phyloP scores from a whole-genome alignment of 1,139 yeast species.

The Candida sanyaensis region DNA sequence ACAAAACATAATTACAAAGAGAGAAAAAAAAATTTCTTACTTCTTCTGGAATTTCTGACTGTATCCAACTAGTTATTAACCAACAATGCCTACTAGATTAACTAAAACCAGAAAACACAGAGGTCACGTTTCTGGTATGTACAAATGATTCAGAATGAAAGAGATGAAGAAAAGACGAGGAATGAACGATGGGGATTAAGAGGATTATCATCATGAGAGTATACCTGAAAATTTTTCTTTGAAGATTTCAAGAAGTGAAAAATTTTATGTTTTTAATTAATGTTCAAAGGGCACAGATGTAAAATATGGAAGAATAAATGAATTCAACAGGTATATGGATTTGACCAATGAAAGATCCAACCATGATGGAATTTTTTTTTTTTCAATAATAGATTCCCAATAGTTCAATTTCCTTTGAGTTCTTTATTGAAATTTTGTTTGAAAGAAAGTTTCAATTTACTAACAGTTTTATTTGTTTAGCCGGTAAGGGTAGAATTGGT shows the following conservation, averaged over 20 bases:
- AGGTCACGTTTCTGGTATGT: constrained; percentile 99
- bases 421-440: too few species aligned
- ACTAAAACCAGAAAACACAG: constrained; percentile 99
- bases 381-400: too few species aligned
- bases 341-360: too few species aligned
- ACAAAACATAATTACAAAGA: constrained; percentile 6
- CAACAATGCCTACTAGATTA: constrained; percentile 97
- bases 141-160: constrained; percentile 11
- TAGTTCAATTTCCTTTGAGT: too few species aligned
- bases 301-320: too few species aligned
- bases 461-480: constrained; percentile 46
- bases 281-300: too few species aligned
- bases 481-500: constrained; percentile 99
- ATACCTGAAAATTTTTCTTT: too few species aligned
- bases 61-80: constrained; percentile 5
- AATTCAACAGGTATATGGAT: too few species aligned
- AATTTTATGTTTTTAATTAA: too few species aligned
- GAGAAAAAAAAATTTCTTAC: constrained; percentile 8
- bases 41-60: constrained; percentile 10
- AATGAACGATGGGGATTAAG: neutral
- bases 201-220: neutral
- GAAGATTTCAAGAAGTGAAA: neutral
- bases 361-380: too few species aligned
- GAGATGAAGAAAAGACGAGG: neutral
- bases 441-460: constrained; percentile 18